Evolutionary conservation across 225 moss, liverwort and hornwort genomes (phyloP), one percentile per base, ranked within the genome.

Genomic region (Straminergon stramineum): DNA sequence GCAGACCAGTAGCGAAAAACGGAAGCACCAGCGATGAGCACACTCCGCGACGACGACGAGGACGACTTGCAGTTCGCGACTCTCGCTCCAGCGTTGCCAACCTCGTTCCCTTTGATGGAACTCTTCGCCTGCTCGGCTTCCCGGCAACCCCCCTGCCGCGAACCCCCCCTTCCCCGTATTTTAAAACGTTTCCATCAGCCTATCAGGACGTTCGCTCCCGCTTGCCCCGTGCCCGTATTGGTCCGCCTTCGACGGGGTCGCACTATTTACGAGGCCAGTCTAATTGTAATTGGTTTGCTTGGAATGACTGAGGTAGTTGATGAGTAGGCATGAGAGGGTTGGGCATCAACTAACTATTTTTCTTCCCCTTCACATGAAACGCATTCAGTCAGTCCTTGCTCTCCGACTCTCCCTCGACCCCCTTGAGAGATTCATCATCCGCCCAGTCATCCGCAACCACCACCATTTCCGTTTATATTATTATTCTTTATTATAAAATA

Each of bases 341-440:
- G 73, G 55, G 56, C 89, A 43, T 63, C 92, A 92, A 92, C 92
- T 87, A 92, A 90, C 92, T 92, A 87, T 89, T 90, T 92, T 90
- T 86, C 31, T 92, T 90, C 92, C 90, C 79, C 79, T 90, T 90
- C 92, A 84, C 92, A 89, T 90, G 92, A 92, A 92, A 80, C 83
- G 17, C 57, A 57, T 17, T 56, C n/a, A 55, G 78, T 78, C 78
- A 78, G 78, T 35, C 35, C 77, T 2, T 2, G 77, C 52, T 51
- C 75, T 31, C 17, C 48, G n/a, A n/a, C 18, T 31, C 11, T 75
- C 17, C 17, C 18, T 75, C 12, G 11, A 7, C 4, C 30, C 53
- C 23, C 7, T 37, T 3, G 18, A 53, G n/a, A n/a, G 55, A 53
- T 84, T 53, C 55, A n/a, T n/a, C 30, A 55, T 84, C 68, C 28